A percentile compares a stretch with the other conserved stretches of the same genome.
phyloP scores from a whole-genome alignment of 768 basidiomycete genomes.

The Dacryopinax primogenitus region DNA sequence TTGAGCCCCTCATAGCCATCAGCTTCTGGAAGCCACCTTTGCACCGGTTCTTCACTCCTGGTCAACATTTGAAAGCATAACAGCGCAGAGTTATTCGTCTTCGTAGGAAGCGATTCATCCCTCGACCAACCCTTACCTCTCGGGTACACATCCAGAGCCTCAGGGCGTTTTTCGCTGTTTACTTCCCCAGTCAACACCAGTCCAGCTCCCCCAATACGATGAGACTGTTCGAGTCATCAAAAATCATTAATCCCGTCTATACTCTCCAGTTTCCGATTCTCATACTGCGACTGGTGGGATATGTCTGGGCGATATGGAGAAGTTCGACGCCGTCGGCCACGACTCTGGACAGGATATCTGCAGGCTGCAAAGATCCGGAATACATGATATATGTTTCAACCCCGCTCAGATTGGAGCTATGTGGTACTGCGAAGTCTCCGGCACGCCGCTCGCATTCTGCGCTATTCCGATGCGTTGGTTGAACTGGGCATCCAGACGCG shows the following conservation, averaged over 20 bases:
- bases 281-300: not conserved
- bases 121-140: not conserved
- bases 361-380: not conserved
- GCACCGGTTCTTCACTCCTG: not conserved
- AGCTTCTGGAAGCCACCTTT: not conserved
- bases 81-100: not conserved
- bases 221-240: no score
- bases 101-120: no score
- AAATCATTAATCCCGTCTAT: no score
- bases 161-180: no score
- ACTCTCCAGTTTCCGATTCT: conserved; percentile 3
- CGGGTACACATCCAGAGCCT: no score
- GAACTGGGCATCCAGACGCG: no score
- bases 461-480: no score
- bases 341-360: not conserved
- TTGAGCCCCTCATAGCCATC: not conserved
- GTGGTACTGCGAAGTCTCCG: no score
- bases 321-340: not conserved
- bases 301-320: not conserved
- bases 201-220: no score
- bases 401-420: not conserved
- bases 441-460: no score
- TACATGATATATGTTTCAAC: no score
- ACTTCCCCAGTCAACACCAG: no score
- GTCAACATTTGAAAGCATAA: not conserved